Conservation (phyloP, 2,329 filamentous ascomycete species). For the Ambrosiella cleistominuta region DNA sequence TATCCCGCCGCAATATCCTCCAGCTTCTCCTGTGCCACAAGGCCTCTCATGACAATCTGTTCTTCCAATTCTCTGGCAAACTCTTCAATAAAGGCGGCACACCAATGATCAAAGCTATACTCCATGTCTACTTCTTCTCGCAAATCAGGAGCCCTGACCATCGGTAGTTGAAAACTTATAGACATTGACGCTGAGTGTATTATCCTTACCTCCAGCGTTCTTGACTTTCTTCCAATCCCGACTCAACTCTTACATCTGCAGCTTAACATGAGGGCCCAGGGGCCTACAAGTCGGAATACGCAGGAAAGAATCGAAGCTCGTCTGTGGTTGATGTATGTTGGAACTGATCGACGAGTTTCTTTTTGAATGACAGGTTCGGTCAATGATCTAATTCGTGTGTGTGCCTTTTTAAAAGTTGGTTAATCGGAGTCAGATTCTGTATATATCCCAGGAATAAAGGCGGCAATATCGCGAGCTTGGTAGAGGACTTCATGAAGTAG, state of each 20-base stretch:
- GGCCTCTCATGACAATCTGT: conserved; percentile 61
- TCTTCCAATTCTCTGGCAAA: conserved; percentile 55
- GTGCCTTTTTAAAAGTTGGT: conserved; percentile 4
- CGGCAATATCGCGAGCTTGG: conserved; percentile 52
- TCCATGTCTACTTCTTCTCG: conserved; percentile 67
- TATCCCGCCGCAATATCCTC: conserved; percentile 35
- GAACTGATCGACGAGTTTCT: conserved; percentile 20
- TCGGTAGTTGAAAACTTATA: conserved; percentile 70
- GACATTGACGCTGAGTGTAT: conserved; percentile 57
- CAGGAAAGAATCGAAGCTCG: not conserved
- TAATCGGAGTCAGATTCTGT: not conserved
- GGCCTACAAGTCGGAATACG: conserved; percentile 10
- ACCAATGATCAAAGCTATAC: conserved; percentile 61
- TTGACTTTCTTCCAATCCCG: conserved; percentile 81
- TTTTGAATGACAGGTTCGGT: conserved; percentile 27
- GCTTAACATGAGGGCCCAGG: conserved; percentile 14
- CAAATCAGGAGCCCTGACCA: conserved; percentile 78
- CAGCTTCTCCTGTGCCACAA: conserved; percentile 61
- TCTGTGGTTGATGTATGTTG: not conserved
- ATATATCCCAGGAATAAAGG: conserved; percentile 46
- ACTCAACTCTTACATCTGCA: conserved; percentile 37
- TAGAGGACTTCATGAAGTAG: conserved; percentile 44
- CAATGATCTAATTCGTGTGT: conserved; percentile 16
- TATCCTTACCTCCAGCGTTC: conserved; percentile 45
- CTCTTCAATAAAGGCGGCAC: conserved; percentile 57